Evolutionary conservation across 2,329 filamentous ascomycete species (phyloP).

Genomic region (Pyricularia pennisetigena): DNA sequence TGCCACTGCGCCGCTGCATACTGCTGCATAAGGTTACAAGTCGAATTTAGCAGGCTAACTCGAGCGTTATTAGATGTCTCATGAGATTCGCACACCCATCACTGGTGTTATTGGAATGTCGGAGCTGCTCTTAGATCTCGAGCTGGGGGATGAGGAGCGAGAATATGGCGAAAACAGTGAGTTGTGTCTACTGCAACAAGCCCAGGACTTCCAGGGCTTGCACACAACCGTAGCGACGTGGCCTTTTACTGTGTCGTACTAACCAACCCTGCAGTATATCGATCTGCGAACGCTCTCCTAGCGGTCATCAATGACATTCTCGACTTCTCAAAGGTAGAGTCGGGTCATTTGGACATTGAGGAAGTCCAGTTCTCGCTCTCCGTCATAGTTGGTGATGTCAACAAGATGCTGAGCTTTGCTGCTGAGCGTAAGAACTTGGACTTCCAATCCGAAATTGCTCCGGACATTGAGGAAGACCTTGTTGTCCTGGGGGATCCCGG

Average conservation of each 20-base stretch:
- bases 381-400: conserved; percentile 66
- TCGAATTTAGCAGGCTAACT: neutral
- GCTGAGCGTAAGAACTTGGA: conserved; percentile 70
- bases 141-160: conserved; percentile 58
- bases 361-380: conserved; percentile 72
- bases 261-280: conserved; percentile 36
- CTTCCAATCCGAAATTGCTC: conserved; percentile 56
- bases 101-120: conserved; percentile 75
- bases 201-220: neutral
- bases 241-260: neutral
- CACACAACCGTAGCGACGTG: neutral
- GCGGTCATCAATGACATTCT: conserved; percentile 89
- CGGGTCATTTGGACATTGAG: conserved; percentile 66
- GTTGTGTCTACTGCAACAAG: neutral
- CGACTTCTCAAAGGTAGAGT: conserved; percentile 82
- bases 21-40: neutral
- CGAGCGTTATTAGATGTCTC: conserved; percentile 48
- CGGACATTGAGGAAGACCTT: conserved; percentile 54
- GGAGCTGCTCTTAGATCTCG: conserved; percentile 60
- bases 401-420: conserved; percentile 80
- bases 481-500: conserved; percentile 83
- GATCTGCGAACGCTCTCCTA: conserved; percentile 70
- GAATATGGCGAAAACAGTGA: conserved; percentile 64
- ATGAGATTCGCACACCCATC: conserved; percentile 70
- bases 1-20: neutral